Evolutionary conservation across 2,329 filamentous ascomycete species (phyloP), one percentile per base, ranked within the genome.

Genomic region (Reticulascus tulasneorum): DNA sequence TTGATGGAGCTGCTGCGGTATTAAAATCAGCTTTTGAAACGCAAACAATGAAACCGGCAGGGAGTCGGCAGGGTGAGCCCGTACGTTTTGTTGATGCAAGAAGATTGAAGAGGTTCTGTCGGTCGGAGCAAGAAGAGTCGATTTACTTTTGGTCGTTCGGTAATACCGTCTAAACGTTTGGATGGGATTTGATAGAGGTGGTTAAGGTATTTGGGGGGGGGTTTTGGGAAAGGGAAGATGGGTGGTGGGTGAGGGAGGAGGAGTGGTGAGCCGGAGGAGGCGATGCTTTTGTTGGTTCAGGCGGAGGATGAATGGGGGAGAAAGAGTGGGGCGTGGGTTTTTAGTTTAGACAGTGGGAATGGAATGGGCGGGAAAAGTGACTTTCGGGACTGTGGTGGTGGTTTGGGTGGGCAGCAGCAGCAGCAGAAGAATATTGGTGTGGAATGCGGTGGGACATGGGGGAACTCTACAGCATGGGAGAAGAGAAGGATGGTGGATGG

Each of bases 281-380:
- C 32, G 38, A 33, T 44, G 43, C 33, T 46, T 46, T 46, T 46
- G 43, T 44, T 44, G 40, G 41, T 37, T 43, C 40, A 24, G 24
- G 26, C 38, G n/a, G n/a, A 35, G 16, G 21, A 37, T 25, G 29
- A 37, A 34, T 21, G 36, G 23, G 27, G 37, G 36, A 29, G 27
- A 32, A 42, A 24, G 29, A 35, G 39, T 36, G 41, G 34, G 29
- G 29, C n/a, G n/a, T n/a, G n/a, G n/a, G n/a, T n/a, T n/a, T n/a
- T n/a, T n/a, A n/a, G n/a, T n/a, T n/a, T n/a, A 27, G 24, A 28
- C 29, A 30, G 34, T 33, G 33, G 38, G 30, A 30, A 31, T 26
- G 28, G 31, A 24, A 38, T 23, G 29, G 34, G 26, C 26, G 34
- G 42, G 33, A 32, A 33, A 43, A 29, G 31, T n/a, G n/a, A n/a